Base-by-base conservation (phyloP, 306 rosid genomes). In the Corylus americana region DNA sequence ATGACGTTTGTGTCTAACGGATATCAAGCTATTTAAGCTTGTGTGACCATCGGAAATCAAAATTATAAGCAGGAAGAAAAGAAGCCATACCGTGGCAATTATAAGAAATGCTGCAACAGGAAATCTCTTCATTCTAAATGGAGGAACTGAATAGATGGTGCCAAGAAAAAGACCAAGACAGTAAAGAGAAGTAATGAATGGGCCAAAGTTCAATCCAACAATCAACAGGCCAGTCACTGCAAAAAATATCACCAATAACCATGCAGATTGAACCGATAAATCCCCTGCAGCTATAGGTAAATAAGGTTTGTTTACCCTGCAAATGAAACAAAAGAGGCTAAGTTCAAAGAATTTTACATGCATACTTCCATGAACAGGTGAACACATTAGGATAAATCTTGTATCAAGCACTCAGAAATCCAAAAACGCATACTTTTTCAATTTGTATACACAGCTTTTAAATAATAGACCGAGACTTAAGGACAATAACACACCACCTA, bases 201-300 rank as follows among this genome's bases (percentile, higher is more conserved):
- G 85, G 55, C 98, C 98, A 27, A 91, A 92, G 88, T 89, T 94
- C 80, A 88, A 77, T 74, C 91, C 97, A 50, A 94, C 98, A 59
- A 84, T 89, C 76, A 86, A 74, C 58, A 94, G 80, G 75, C 97
- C 97, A 73, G 95, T 84, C 35, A 78, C 91, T 27, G 93, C 98
- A 85, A 94, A 92, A 85, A 92, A 91, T 83, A 84, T 79, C 84
- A 94, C 98, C 89, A 94, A 85, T 58, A 90, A 47, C 98, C 98
- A 92, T 37, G 98, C 98, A 76, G 95, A 90, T 85, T 91, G 88
- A 79, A 94, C 97, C 20, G 98, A 92, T 84, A 94, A 97, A 85
- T 94, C 97, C 80, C 98, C 98, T 2, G 98, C 98, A 5, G 98
- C 98, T 71, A 94, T 92, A 42, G 98, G 98, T 82, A 94, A 87